phyloP scores from a whole-genome alignment of 768 basidiomycete species.

The Filobasidium floriforme region DNA sequence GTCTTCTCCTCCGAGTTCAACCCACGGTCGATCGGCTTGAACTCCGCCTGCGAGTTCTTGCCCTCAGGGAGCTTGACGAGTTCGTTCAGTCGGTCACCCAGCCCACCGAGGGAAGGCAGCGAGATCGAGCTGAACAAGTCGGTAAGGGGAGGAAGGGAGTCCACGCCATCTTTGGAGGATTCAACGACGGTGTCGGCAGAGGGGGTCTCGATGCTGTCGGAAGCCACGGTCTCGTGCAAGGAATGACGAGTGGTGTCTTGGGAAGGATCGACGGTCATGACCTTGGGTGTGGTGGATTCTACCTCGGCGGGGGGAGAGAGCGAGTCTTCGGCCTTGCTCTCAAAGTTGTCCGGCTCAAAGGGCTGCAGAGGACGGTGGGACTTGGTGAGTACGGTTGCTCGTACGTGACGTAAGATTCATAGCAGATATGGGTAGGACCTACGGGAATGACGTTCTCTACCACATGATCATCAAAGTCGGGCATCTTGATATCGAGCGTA shows the following conservation, averaged over 20 bases:
- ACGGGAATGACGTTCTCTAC: conserved; percentile 32
- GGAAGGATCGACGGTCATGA: conserved; percentile 52
- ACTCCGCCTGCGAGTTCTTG: conserved; percentile 19
- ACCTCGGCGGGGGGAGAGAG: conserved; percentile 34
- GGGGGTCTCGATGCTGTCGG: conserved; percentile 28
- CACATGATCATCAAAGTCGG: conserved; percentile 25
- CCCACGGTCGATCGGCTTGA: conserved; percentile 28
- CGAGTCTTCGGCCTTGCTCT: conserved; percentile 46
- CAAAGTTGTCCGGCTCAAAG: conserved; percentile 57
- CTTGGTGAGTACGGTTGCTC: neutral
- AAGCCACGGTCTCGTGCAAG: conserved; percentile 38
- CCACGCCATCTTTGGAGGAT: conserved; percentile 12
- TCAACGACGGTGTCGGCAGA: neutral
- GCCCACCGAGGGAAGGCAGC: conserved; percentile 12
- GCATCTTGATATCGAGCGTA: conserved; percentile 30
- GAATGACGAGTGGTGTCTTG: conserved; percentile 49
- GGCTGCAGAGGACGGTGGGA: conserved; percentile 48
- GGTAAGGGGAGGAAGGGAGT: conserved; percentile 25
- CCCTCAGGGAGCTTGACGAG: conserved; percentile 19
- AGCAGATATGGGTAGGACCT: neutral
- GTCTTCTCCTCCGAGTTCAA: conserved; percentile 49
- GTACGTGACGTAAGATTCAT: neutral
- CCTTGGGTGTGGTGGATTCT: conserved; percentile 46
- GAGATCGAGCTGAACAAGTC: conserved; percentile 26
- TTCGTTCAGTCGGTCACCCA: conserved; percentile 6